phyloP scores from a whole-genome alignment of 148 eudicot genomes.

The Vaccinium corymbosum region DNA sequence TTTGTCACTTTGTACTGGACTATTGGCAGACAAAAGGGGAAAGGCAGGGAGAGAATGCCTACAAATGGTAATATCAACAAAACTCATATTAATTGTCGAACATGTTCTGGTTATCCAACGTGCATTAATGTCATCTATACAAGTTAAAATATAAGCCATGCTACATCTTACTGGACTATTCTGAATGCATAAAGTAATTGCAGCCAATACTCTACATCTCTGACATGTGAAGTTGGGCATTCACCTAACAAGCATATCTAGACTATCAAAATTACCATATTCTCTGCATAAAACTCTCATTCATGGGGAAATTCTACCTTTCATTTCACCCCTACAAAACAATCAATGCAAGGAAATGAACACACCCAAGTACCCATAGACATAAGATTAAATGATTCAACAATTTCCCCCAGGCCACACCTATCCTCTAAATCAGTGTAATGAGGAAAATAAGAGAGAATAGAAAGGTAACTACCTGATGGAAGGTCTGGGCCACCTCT shows the following conservation, averaged over 20 bases:
- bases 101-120: neutral
- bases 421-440: too few relatives aligned
- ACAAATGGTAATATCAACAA: neutral
- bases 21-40: neutral
- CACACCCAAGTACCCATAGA: too few relatives aligned
- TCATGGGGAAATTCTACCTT: neutral
- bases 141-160: neutral
- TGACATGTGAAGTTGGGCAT: neutral
- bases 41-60: neutral
- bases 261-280: neutral
- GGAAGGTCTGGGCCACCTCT: slow-evolving; percentile 45
- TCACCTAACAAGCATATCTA: neutral
- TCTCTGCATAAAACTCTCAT: neutral
- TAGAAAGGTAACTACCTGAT: slow-evolving; percentile 41
- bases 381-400: too few relatives aligned
- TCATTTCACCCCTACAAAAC: neutral
- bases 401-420: too few relatives aligned
- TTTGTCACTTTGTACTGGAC: neutral
- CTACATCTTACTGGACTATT: neutral
- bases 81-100: neutral
- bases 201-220: neutral
- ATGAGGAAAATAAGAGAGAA: too few relatives aligned
- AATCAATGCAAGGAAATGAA: neutral
- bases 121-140: neutral
- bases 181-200: neutral